Evolutionary conservation across 2,329 filamentous ascomycete species (phyloP), one percentile per base, ranked within the genome.

Genomic region (Neoascochyta sp.): DNA sequence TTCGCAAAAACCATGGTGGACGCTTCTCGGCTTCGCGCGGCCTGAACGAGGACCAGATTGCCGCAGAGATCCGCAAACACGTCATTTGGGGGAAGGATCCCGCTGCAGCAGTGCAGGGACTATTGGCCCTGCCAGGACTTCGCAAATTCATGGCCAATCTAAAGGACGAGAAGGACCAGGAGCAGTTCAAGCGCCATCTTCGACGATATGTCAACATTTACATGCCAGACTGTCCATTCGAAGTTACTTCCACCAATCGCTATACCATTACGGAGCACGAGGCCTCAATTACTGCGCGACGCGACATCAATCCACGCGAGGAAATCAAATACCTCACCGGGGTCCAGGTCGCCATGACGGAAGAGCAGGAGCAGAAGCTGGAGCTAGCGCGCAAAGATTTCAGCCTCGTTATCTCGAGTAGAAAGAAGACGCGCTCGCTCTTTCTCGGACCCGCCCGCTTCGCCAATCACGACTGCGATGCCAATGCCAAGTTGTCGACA

Each of bases 401-500:
- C 61, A 95, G 89, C 60, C 89, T 98, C 43, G 89, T 98, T 17
- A 85, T 95, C 55, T 95, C 89, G 41, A 90, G 87, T 45, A 77
- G 92, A 36, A 90, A 85, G 65, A 95, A 94, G 65, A 83, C 83
- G 39, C 84, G 89, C 16, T 94, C 86, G 29, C 70, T 98, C 22
- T 96, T 98, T 58, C 81, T 98, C 58, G 92, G 92, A 0, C 93
- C 92, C 6, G 92, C 92, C 18, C 81, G 92, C 28, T 96, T 98
- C 61, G 88, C 92, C 15, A 98, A 98, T 57, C 92, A 98, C 64
- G 92, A 98, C 62, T 98, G 92, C 66, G 76, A 84, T 47, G 87
- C 92, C 17, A 98, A 96, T 67, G 89, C 89, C 7, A 78, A 81
- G 54, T 75, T 98, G 24, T 82, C 86, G 48, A 95, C 87, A 19